Base-by-base conservation (phyloP, 148 eudicot species). In the Fagopyrum homotropicum region DNA sequence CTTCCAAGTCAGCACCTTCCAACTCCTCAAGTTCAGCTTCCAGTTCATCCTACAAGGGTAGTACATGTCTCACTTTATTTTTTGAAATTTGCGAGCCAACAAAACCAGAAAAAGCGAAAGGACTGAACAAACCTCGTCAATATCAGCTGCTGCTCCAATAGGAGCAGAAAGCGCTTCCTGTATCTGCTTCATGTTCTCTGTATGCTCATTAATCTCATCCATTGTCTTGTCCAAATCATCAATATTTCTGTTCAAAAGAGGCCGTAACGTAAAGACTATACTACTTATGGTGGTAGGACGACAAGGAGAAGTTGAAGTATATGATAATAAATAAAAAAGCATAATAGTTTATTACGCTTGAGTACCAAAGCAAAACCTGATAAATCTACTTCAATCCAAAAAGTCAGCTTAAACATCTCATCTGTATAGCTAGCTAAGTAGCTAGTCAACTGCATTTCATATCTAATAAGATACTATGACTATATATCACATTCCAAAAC, bases 11-110 rank as follows among this genome's bases (percentile, higher is more conserved):
- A 44, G 86, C 88, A 72, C 81, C 90, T 84, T 89, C 93, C 52
- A 89, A 85, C 73, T 89, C 93, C 84, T 89, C 90, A n/a, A 89
- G 89, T 81, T 89, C 93, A 4, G 89, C 90, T 64, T 85, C 89
- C 76, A 89, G 70, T 72, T 89, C 93, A 85, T 89, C 93, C 93
- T 89, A 55, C 73, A 82, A 49, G 19, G 7, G n/a, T 3, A 66
- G 71, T 66, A 66, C 9, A 61, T 66, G 16, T 0, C 7, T 66
- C 45, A 35, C 9, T 35, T 1, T 35, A 0, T 35, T 35, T 35
- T 9, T 61, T 61, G 29, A 61, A 8, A 61, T 7, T 57, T 22
- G 63, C 9, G 0, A 22, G 22, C 22, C 9, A 57, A 61, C 68
- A 61, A 22, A 61, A 29, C 68, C 68, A 26, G 14, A 22, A 22